A percentile compares a stretch with the other conserved stretches of the same genome.
Conservation (phyloP, 1,284 basidiomycete species). For the Leucoagaricus sp. region DNA sequence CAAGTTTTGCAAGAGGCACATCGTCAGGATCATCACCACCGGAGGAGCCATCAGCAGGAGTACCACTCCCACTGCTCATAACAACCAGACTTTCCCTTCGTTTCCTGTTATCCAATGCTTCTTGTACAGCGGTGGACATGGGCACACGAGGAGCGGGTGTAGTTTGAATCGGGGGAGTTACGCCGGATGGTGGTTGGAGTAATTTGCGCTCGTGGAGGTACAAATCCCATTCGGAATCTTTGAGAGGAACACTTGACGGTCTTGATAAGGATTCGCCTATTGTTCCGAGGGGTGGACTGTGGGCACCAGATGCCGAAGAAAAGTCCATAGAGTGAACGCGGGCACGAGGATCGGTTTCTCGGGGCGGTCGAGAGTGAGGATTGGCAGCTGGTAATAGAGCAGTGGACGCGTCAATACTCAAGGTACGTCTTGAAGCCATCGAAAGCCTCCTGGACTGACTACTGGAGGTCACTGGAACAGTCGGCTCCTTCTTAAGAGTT, state of each 20-base stretch:
- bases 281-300: constrained; percentile 41
- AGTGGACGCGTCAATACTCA: constrained; percentile 61
- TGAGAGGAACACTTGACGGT: constrained; percentile 70
- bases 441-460: constrained; percentile 66
- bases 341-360: constrained; percentile 63
- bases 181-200: constrained; percentile 77
- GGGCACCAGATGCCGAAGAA: constrained; percentile 39
- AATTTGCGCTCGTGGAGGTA: constrained; percentile 81
- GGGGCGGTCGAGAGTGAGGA: constrained; percentile 65
- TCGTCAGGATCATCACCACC: constrained; percentile 43
- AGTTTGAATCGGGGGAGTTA: constrained; percentile 70
- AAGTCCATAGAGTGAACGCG: constrained; percentile 72
- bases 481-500: constrained; percentile 65
- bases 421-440: constrained; percentile 61
- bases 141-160: constrained; percentile 47
- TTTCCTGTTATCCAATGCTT: constrained; percentile 69
- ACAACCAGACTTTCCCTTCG: constrained; percentile 60
- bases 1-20: constrained; percentile 50
- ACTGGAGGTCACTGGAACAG: constrained; percentile 51
- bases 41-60: constrained; percentile 1
- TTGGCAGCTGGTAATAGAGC: constrained; percentile 43
- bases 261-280: constrained; percentile 52
- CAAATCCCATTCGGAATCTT: constrained; percentile 72
- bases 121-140: constrained; percentile 69
- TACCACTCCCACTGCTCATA: constrained; percentile 28